Base-by-base conservation (phyloP, 1,139 yeast genomes). In the Blastobotrys elegans region DNA sequence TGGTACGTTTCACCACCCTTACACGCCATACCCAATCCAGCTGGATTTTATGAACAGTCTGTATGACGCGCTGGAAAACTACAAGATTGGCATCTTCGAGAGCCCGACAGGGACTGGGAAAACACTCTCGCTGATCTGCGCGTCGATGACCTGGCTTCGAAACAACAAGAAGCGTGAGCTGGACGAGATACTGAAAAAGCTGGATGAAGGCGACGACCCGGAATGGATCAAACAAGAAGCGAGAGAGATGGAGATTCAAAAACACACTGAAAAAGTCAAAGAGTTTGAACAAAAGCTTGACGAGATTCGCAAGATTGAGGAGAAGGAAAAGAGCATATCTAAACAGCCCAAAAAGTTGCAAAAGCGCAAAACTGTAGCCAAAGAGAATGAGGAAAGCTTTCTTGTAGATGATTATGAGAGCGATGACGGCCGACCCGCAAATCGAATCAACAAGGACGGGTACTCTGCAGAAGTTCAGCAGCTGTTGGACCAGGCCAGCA, bases 71-170 rank as follows among this genome's bases (percentile, higher is more conserved):
- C 71, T 90, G 13, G 73, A 75, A 10, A 67, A 70, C 37, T 79
- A 74, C 62, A 86, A 84, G 61, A 71, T 90, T 1, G 96, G 95
- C 0, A 71, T 90, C 6, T 84, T 90, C 59, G 97, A 90, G 63
- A 84, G 95, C 53, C 97, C 98, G 0, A 90, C 98, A 0, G 98
- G 97, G 2, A 86, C 94, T 1, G 97, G 97, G 3, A 90, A 90
- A 65, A 89, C 97, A 0, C 69, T 90, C 7, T 87, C 96, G 1
- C 68, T 90, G 39, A 85, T 90, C 1, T 92, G 97, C 61, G 80
- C 95, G 0, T 72, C 94, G 0, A 75, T 90, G 79, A 79, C 94
- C 0, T 90, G 96, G 96, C 69, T 90, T 11, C 69, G 97, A 44
- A 76, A 80, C 35, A 70, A 77, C 55, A 83, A 82, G 59, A 63